Percentiles rank a stretch among this genome's conserved stretches.
These are phyloP conservation scores for Fusarium brachygibbosum DNA, from an alignment of 2,329 filamentous ascomycete species.

Conservation along the genomic window DNA sequence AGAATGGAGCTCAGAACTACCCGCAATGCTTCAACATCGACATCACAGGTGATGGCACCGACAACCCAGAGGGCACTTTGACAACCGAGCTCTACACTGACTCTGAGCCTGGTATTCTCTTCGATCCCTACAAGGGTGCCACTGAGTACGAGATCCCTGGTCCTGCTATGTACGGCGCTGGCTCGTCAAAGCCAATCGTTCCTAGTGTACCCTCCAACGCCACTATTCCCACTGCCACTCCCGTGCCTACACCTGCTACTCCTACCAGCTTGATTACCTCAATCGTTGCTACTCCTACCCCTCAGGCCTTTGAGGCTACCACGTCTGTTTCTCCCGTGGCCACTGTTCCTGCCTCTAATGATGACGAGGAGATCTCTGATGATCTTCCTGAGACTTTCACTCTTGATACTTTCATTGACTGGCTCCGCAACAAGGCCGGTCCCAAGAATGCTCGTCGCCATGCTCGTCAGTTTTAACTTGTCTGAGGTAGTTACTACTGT, in stretches of 20 bases:
- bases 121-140: slow-evolving; percentile 50
- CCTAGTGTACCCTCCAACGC: slow-evolving; percentile 20
- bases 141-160: slow-evolving; percentile 50
- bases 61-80: slow-evolving; percentile 52
- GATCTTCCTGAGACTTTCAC: too few species aligned
- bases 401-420: too few species aligned
- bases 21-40: slow-evolving; percentile 47
- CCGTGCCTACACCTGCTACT: slow-evolving; percentile 22
- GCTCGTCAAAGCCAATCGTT: slow-evolving; percentile 19
- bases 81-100: slow-evolving; percentile 51
- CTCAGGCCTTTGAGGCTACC: background rate
- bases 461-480: slow-evolving; percentile 40
- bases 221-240: slow-evolving; percentile 16
- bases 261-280: slow-evolving; percentile 8
- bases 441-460: slow-evolving; percentile 40
- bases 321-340: background rate
- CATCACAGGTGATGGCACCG: slow-evolving; percentile 58
- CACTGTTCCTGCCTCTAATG: background rate
- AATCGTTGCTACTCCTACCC: background rate
- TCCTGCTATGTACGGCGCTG: slow-evolving; percentile 48
- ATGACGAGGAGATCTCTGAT: too few species aligned
- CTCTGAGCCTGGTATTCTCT: slow-evolving; percentile 52
- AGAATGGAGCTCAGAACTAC: slow-evolving; percentile 41
- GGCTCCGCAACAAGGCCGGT: slow-evolving; percentile 8
- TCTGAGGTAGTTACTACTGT: background rate